phyloP scores from a whole-genome alignment of 1,139 yeast genomes.

The Candida labiduridarum region DNA sequence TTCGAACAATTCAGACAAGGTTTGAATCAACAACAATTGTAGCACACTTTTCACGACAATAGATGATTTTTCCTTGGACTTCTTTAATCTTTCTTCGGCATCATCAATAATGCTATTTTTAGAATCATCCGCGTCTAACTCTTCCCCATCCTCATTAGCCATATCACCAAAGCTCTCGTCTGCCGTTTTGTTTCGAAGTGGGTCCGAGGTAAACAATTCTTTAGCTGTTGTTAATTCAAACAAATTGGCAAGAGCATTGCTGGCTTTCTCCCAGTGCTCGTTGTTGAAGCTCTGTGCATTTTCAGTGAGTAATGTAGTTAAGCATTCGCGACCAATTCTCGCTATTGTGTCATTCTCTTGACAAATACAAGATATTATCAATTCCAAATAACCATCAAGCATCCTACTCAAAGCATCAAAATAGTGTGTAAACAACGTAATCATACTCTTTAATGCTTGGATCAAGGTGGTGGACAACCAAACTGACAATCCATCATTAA shows the following conservation, averaged over 20 bases:
- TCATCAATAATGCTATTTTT: constrained; percentile 20
- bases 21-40: constrained; percentile 86
- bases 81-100: constrained; percentile 28
- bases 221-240: constrained; percentile 84
- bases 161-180: constrained; percentile 2
- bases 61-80: constrained; percentile 62
- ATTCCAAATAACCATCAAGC: constrained; percentile 75
- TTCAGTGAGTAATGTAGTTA: constrained; percentile 73
- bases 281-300: constrained; percentile 66
- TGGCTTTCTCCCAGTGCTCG: constrained; percentile 76
- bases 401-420: constrained; percentile 72
- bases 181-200: constrained; percentile 35
- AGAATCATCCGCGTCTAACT: constrained; percentile 6
- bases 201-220: constrained; percentile 78
- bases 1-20: constrained; percentile 76
- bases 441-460: constrained; percentile 90
- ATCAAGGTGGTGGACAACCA: constrained; percentile 97
- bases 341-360: constrained; percentile 98
- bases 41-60: constrained; percentile 92
- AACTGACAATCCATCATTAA: constrained; percentile 77
- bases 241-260: constrained; percentile 61
- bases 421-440: constrained; percentile 78
- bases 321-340: constrained; percentile 87
- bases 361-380: constrained; percentile 85
- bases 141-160: constrained; percentile 8